Evolutionary conservation across 2,329 filamentous ascomycete species (phyloP).

Genomic region (Aspergillus puulaauensis): DNA sequence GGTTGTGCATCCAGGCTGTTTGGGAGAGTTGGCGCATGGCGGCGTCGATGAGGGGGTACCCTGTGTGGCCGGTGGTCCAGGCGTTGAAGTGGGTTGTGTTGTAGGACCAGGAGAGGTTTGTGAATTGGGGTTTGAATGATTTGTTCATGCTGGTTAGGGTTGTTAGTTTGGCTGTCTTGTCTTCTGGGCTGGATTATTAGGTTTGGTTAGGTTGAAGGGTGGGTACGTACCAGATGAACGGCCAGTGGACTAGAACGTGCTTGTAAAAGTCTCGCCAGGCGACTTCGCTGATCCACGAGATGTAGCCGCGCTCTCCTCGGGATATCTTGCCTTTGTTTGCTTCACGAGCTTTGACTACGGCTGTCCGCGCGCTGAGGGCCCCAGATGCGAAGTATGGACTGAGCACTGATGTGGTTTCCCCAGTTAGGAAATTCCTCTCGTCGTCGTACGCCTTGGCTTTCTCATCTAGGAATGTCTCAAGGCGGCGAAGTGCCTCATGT

Average conservation of each 20-base stretch:
- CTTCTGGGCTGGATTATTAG: too few relatives aligned
- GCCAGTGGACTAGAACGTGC: conserved; percentile 81
- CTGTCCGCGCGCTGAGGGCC: conserved; percentile 67
- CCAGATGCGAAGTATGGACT: conserved; percentile 72
- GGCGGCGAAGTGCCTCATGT: conserved; percentile 63
- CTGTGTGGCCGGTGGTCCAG: conserved; percentile 74
- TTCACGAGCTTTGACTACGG: conserved; percentile 62
- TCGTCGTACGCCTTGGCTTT: conserved; percentile 63
- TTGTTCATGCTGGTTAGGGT: conserved; percentile 61
- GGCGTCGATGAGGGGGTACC: conserved; percentile 81
- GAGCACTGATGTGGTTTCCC: conserved; percentile 64
- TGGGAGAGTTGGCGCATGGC: conserved; percentile 75
- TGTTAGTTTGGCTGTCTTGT: too few relatives aligned
- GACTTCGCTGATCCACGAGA: conserved; percentile 76
- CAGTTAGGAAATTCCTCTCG: conserved; percentile 64
- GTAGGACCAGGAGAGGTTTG: conserved; percentile 81
- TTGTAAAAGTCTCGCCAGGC: conserved; percentile 89
- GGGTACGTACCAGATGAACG: conserved; percentile 57
- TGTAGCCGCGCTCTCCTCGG: conserved; percentile 64
- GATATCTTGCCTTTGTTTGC: conserved; percentile 64
- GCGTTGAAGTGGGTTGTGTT: conserved; percentile 65
- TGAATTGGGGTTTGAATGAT: conserved; percentile 79
- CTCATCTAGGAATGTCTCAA: conserved; percentile 67
- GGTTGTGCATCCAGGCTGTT: conserved; percentile 79
- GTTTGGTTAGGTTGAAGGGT: too few relatives aligned